These are phyloP conservation scores for Apiospora malaysiana DNA, from an alignment of 2,329 filamentous ascomycete genomes.

Conservation along the genomic window DNA sequence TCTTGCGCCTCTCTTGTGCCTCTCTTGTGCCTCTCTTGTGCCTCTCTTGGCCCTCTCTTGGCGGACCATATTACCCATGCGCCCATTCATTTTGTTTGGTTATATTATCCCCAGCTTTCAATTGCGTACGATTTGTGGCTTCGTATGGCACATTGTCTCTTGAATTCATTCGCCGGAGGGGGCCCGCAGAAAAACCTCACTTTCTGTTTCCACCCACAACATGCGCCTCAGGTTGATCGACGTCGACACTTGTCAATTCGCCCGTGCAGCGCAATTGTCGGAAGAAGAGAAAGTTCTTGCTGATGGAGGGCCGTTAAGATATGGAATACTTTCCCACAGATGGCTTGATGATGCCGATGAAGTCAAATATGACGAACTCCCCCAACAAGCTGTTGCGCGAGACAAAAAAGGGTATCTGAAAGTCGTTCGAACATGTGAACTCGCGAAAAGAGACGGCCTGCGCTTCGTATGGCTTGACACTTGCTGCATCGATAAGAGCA, in stretches of 20 bases:
- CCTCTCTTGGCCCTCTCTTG: neutral
- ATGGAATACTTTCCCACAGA: neutral
- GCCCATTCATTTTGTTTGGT: neutral
- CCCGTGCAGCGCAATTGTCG: neutral
- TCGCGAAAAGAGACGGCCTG: slow-evolving; percentile 21
- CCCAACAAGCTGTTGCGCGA: neutral
- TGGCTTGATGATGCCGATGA: neutral
- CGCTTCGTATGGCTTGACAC: slow-evolving; percentile 21
- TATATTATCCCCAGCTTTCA: neutral
- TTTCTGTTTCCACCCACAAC: neutral
- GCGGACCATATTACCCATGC: neutral
- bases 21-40: neutral
- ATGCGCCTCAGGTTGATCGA: slow-evolving; percentile 1
- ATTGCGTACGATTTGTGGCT: neutral
- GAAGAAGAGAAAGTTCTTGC: neutral
- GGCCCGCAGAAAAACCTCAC: neutral
- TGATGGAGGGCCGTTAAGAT: neutral
- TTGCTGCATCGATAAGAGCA: slow-evolving; percentile 18
- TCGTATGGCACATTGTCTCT: neutral
- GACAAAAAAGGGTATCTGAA: slow-evolving; percentile 24
- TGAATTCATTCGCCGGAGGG: neutral
- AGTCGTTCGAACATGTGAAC: slow-evolving; percentile 25
- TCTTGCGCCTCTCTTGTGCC: neutral
- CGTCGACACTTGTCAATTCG: neutral
- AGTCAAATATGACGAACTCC: neutral